Percentiles rank a stretch among this genome's conserved stretches.
Evolutionary conservation across 2,329 filamentous ascomycete genomes (phyloP).

Genomic region (Exophiala aquamarina): DNA sequence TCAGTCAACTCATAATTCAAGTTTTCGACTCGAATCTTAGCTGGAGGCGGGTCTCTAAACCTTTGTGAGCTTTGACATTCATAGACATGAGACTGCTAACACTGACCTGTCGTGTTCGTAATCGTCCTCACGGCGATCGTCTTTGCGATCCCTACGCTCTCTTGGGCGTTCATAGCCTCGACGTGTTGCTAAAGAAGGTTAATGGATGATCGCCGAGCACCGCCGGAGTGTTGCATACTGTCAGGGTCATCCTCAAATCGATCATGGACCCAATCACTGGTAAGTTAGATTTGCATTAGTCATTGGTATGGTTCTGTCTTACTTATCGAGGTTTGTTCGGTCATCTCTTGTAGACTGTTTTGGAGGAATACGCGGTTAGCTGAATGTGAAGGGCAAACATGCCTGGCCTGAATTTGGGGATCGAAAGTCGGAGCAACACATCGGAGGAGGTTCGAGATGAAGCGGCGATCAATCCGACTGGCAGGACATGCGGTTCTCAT

Average conservation of each 20-base stretch:
- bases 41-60: constrained; percentile 54
- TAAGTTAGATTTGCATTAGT: constrained; percentile 15
- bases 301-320: constrained; percentile 21
- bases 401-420: constrained; percentile 32
- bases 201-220: constrained; percentile 5
- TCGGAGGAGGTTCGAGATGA: constrained; percentile 18
- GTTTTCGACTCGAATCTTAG: constrained; percentile 82
- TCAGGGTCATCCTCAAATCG: constrained; percentile 74
- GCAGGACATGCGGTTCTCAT: constrained; percentile 19
- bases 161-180: constrained; percentile 13
- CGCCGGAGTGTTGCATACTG: constrained; percentile 26
- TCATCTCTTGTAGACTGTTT: constrained; percentile 48
- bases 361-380: constrained; percentile 44
- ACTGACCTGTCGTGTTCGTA: constrained; percentile 32
- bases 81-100: too few species aligned
- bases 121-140: constrained; percentile 3
- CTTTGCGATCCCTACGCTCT: constrained; percentile 18
- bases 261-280: constrained; percentile 91
- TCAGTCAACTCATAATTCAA: constrained; percentile 89
- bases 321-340: constrained; percentile 48
- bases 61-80: too few species aligned
- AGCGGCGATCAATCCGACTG: constrained; percentile 22
- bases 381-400: constrained; percentile 38
- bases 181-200: constrained; percentile 30
- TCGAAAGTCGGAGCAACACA: constrained; percentile 31